A percentile compares a stretch with the other conserved stretches of the same genome.
Evolutionary conservation across 1,284 basidiomycete genomes (phyloP).

Genomic region (Stygiomarasmius scandens): DNA sequence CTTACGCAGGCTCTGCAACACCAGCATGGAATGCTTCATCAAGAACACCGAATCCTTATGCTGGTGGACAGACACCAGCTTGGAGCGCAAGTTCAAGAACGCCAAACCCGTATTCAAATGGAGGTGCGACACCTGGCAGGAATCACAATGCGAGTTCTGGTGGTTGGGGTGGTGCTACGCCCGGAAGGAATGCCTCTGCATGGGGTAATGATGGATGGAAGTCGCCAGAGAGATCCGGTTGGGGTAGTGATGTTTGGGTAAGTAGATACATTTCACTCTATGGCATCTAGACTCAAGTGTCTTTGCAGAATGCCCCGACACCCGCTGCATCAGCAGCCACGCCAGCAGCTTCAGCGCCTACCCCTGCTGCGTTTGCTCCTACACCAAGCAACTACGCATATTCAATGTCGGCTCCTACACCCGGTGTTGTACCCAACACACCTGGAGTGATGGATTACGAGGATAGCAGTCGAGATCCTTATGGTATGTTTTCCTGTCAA

Average conservation of each 20-base stretch:
- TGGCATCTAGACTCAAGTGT: constrained; percentile 5
- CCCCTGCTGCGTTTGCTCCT: constrained; percentile 30
- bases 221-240: constrained; percentile 38
- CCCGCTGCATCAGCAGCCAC: constrained; percentile 61
- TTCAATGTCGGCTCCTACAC: constrained; percentile 43
- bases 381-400: constrained; percentile 26
- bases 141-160: constrained; percentile 23
- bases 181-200: constrained; percentile 42
- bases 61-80: constrained; percentile 53
- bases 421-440: constrained; percentile 27
- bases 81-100: constrained; percentile 60
- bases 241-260: constrained; percentile 36
- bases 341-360: constrained; percentile 35
- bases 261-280: constrained; percentile 15
- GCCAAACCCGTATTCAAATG: constrained; percentile 56
- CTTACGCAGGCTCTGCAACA: constrained; percentile 61
- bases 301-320: constrained; percentile 49
- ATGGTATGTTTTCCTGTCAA: constrained; percentile 29
- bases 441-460: constrained; percentile 12
- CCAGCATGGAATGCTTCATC: constrained; percentile 60
- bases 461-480: constrained; percentile 34
- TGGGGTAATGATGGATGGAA: constrained; percentile 32
- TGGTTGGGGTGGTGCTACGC: constrained; percentile 40
- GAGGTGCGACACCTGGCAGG: constrained; percentile 20
- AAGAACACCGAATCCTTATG: constrained; percentile 65